phyloP scores from a whole-genome alignment of 73 alveolate species.

The Symbiodinium natans region DNA sequence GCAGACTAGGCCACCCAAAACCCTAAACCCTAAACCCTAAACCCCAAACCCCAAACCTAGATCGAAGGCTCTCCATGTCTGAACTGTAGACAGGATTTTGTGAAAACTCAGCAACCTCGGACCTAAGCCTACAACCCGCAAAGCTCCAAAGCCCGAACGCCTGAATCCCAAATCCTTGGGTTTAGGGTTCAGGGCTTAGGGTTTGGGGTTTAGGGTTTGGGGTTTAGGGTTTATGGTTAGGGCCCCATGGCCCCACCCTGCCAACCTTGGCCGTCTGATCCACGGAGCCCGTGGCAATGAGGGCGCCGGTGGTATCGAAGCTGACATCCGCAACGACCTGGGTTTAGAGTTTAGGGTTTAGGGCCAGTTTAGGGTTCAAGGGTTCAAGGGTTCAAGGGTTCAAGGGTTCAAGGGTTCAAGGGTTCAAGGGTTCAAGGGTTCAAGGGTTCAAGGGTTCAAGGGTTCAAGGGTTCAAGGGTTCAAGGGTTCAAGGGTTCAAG shows the following conservation, averaged over 20 bases:
- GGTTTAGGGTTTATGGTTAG: no score
- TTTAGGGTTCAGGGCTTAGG: no score
- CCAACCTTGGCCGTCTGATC: conserved; percentile 77
- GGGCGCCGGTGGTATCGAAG: conserved; percentile 80
- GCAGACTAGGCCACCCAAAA: not conserved
- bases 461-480: not conserved
- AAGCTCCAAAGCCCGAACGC: not conserved
- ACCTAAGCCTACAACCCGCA: not conserved
- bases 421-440: not conserved
- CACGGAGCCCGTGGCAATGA: conserved; percentile 81
- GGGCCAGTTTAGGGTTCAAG: not conserved
- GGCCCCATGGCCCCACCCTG: not conserved
- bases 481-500: no score
- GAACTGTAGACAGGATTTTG: no score
- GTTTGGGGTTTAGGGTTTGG: no score
- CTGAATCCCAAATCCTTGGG: no score
- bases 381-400: not conserved
- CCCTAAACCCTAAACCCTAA: not conserved
- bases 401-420: not conserved
- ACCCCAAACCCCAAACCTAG: not conserved
- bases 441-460: not conserved
- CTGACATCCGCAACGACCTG: conserved; percentile 83
- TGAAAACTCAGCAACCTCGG: not conserved
- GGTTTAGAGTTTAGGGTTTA: not conserved
- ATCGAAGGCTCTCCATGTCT: no score